Conservation (phyloP, 352 stramenopile genomes). For the Phytophthora capsici region DNA sequence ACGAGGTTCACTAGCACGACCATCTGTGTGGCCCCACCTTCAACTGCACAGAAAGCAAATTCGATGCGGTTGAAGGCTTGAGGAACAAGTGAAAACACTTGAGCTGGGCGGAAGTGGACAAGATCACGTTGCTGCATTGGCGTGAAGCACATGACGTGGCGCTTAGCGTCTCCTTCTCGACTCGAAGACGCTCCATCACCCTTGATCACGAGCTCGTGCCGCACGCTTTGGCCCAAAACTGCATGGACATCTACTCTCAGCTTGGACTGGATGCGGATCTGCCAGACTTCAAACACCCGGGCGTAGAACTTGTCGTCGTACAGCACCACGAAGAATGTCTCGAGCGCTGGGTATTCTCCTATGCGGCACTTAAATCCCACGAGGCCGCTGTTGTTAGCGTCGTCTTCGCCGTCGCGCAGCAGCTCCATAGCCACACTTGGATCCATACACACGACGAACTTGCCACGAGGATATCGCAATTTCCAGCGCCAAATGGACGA, state of each 20-base stretch:
- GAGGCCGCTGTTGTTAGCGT: slow-evolving; percentile 17
- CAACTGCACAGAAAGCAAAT: slow-evolving; percentile 73
- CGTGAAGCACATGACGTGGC: slow-evolving; percentile 62
- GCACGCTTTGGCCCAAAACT: slow-evolving; percentile 81
- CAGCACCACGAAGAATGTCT: slow-evolving; percentile 91
- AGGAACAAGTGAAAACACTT: slow-evolving; percentile 88
- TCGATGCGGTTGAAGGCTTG: slow-evolving; percentile 93
- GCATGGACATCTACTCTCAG: slow-evolving; percentile 89
- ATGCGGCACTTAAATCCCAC: slow-evolving; percentile 88
- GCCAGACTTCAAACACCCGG: slow-evolving; percentile 83
- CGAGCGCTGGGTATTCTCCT: slow-evolving; percentile 81
- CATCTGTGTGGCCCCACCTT: slow-evolving; percentile 25
- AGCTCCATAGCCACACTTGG: slow-evolving; percentile 66
- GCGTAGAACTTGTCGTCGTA: slow-evolving; percentile 91
- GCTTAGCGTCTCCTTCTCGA: slow-evolving; percentile 22
- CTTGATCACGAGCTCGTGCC: slow-evolving; percentile 91
- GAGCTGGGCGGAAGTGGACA: slow-evolving; percentile 77
- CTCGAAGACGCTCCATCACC: slow-evolving; percentile 60
- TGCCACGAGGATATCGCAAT: slow-evolving; percentile 50
- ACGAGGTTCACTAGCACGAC: slow-evolving; percentile 87
- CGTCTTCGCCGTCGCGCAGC: slow-evolving; percentile 25
- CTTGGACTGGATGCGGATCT: slow-evolving; percentile 77
- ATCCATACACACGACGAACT: slow-evolving; percentile 78
- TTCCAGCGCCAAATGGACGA: slow-evolving; percentile 69
- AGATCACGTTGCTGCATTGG: slow-evolving; percentile 44